Evolutionary conservation across 2,329 filamentous ascomycete species (phyloP).

Genomic region (Aureobasidium sp.): DNA sequence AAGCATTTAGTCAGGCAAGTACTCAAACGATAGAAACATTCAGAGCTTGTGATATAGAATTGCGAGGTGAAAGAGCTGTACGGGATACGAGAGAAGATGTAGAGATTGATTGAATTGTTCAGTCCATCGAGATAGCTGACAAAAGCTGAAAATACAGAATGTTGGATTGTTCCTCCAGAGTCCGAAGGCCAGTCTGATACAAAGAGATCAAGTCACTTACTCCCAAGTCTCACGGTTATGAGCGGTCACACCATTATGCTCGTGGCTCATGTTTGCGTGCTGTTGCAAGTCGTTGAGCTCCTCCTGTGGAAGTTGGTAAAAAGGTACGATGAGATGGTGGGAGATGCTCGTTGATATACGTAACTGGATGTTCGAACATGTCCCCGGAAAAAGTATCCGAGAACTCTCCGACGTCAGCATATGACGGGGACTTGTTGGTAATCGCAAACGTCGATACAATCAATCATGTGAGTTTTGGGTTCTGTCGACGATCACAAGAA

Average conservation of each 20-base stretch:
- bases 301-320: too few relatives aligned
- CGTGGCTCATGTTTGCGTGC: constrained; percentile 21
- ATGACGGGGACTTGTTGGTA: background rate
- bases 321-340: too few relatives aligned
- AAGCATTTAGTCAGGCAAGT: too few relatives aligned
- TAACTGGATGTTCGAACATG: background rate
- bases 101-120: too few relatives aligned
- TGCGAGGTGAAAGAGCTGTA: background rate
- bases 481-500: too few relatives aligned
- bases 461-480: background rate
- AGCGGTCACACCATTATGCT: constrained; percentile 24
- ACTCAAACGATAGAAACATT: background rate
- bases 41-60: background rate
- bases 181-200: background rate
- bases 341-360: background rate
- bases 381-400: background rate
- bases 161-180: too few relatives aligned
- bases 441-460: background rate
- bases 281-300: too few relatives aligned
- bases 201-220: constrained; percentile 17
- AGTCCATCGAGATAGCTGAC: too few relatives aligned
- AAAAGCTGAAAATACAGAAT: too few relatives aligned
- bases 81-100: too few relatives aligned
- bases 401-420: background rate
- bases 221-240: constrained; percentile 30